Conservation (phyloP, 306 rosid species). For the Vicia faba region DNA sequence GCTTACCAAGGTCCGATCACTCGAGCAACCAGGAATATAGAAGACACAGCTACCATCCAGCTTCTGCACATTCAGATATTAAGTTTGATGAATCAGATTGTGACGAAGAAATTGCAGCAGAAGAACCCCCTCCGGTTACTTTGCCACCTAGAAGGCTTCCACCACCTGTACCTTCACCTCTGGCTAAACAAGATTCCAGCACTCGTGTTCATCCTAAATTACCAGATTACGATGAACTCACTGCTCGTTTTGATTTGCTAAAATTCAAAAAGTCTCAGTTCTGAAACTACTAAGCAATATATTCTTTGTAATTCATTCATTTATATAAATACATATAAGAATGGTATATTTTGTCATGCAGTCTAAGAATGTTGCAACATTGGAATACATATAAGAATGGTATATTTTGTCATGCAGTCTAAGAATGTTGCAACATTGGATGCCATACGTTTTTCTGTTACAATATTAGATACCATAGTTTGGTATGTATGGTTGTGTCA, state of each 20-base stretch:
- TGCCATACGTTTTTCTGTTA: not conserved
- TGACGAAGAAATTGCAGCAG: slow-evolving; percentile 72
- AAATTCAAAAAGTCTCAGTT: slow-evolving; percentile 62
- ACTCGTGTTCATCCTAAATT: slow-evolving; percentile 78
- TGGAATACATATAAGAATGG: slow-evolving; percentile 5
- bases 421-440: slow-evolving; percentile 11
- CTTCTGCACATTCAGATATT: slow-evolving; percentile 58
- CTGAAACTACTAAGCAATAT: slow-evolving; percentile 27
- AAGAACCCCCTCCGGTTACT: slow-evolving; percentile 49
- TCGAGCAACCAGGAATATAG: slow-evolving; percentile 47
- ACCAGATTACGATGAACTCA: slow-evolving; percentile 82
- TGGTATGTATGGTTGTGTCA: slow-evolving; percentile 12
- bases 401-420: slow-evolving; percentile 35
- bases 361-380: slow-evolving; percentile 28
- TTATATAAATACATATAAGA: slow-evolving; percentile 10
- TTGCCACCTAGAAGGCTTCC: slow-evolving; percentile 61
- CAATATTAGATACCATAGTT: slow-evolving; percentile 6
- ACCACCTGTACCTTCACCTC: slow-evolving; percentile 58
- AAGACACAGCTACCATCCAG: slow-evolving; percentile 72
- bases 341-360: slow-evolving; percentile 33
- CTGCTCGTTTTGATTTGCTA: slow-evolving; percentile 90
- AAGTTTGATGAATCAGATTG: slow-evolving; percentile 83
- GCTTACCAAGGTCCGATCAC: slow-evolving; percentile 54
- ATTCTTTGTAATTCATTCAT: slow-evolving; percentile 2
- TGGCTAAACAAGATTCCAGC: slow-evolving; percentile 42